These are phyloP conservation scores for Penicillium oxalicum DNA, from an alignment of 2,329 filamentous ascomycete genomes.

Conservation along the genomic window DNA sequence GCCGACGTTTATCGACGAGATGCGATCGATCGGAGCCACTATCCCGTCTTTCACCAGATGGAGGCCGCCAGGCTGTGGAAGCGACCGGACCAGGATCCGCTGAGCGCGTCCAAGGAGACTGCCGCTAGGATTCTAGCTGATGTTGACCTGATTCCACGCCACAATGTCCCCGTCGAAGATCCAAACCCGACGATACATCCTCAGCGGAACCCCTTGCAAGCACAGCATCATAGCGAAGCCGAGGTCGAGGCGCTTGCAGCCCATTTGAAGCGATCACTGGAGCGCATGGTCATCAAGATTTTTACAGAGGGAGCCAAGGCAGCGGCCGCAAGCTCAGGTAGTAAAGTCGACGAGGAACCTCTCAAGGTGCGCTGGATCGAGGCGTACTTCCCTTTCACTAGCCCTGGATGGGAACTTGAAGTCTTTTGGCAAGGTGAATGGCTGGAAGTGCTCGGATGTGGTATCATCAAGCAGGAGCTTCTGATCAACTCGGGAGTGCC, in stretches of 20 bases:
- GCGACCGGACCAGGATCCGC: slow-evolving; percentile 41
- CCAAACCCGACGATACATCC: slow-evolving; percentile 70
- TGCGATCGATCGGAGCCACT: slow-evolving; percentile 90
- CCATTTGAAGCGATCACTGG: slow-evolving; percentile 83
- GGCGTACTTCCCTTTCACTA: slow-evolving; percentile 96
- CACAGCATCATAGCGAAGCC: slow-evolving; percentile 60
- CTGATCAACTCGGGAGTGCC: slow-evolving; percentile 71
- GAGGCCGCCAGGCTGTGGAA: slow-evolving; percentile 91
- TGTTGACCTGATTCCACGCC: slow-evolving; percentile 63
- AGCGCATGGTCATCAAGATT: slow-evolving; percentile 83
- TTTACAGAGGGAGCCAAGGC: slow-evolving; percentile 72
- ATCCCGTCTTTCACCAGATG: slow-evolving; percentile 98
- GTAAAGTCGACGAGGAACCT: slow-evolving; percentile 58
- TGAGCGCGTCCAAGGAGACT: slow-evolving; percentile 41
- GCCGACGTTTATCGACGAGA: slow-evolving; percentile 95
- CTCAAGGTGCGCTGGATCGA: slow-evolving; percentile 89
- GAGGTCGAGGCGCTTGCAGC: slow-evolving; percentile 77
- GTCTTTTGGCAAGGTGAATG: slow-evolving; percentile 92
- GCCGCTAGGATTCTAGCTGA: slow-evolving; percentile 61
- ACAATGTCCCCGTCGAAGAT: slow-evolving; percentile 74
- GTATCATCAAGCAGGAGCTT: slow-evolving; percentile 77
- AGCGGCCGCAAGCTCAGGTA: slow-evolving; percentile 46
- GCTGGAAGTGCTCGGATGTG: slow-evolving; percentile 93
- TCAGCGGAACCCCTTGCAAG: slow-evolving; percentile 77
- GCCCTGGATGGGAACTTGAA: slow-evolving; percentile 91